Evolutionary conservation across 1,284 basidiomycete genomes (phyloP).

Genomic region (Ganoderma resinaceum): DNA sequence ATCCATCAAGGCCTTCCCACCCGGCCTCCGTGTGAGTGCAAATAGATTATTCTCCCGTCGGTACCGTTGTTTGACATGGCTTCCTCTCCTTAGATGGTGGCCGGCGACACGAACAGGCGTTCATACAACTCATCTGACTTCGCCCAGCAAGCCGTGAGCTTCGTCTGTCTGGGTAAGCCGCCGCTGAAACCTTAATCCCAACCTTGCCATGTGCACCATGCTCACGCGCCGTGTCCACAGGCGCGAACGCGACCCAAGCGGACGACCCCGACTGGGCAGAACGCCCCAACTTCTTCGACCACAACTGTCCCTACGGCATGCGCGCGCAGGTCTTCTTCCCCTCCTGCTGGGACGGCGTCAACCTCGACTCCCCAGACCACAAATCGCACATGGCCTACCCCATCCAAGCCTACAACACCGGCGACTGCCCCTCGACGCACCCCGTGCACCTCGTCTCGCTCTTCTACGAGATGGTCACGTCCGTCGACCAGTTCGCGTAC

Average conservation of each 20-base stretch:
- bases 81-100: conserved; percentile 45
- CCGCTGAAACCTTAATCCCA: too few species aligned
- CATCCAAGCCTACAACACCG: conserved; percentile 42
- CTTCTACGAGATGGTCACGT: conserved; percentile 40
- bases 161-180: conserved; percentile 45
- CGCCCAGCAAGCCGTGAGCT: conserved; percentile 49
- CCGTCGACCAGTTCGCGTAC: conserved; percentile 31
- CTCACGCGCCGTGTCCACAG: conserved; percentile 13
- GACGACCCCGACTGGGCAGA: conserved; percentile 35
- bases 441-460: conserved; percentile 40
- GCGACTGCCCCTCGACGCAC: conserved; percentile 39
- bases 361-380: conserved; percentile 56
- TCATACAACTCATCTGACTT: conserved; percentile 44
- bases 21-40: conserved; percentile 33
- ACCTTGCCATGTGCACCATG: too few species aligned
- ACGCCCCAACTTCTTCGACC: conserved; percentile 38
- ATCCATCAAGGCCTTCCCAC: conserved; percentile 36
- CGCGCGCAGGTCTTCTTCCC: conserved; percentile 53
- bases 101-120: conserved; percentile 44
- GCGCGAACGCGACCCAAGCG: conserved; percentile 40
- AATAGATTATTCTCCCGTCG: neutral
- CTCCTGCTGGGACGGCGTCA: conserved; percentile 51
- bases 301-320: conserved; percentile 46
- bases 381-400: conserved; percentile 60
- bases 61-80: conserved; percentile 23